Conservation (phyloP, 352 stramenopile species). For the Phytophthora hybrid region DNA sequence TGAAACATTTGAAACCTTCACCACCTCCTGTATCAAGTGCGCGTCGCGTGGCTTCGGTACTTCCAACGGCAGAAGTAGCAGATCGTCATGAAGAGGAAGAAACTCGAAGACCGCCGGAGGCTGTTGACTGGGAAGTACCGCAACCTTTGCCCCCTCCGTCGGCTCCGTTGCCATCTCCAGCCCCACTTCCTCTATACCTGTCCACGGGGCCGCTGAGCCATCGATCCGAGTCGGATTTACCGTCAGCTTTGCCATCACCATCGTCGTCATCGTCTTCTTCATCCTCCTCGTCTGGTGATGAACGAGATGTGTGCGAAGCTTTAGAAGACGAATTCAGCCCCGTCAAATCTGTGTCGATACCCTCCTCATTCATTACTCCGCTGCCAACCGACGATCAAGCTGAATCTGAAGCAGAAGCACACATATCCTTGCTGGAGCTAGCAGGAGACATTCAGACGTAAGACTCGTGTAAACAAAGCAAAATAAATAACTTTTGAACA, state of each 20-base stretch:
- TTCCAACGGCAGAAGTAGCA: slow-evolving; percentile 4
- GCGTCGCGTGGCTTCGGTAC: not conserved
- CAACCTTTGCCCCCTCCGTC: slow-evolving; percentile 61
- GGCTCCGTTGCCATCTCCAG: slow-evolving; percentile 32
- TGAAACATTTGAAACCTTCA: slow-evolving; percentile 56
- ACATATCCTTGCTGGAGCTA: slow-evolving; percentile 69
- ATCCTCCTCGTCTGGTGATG: slow-evolving; percentile 37
- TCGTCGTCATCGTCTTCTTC: slow-evolving; percentile 44
- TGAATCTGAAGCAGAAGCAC: slow-evolving; percentile 18
- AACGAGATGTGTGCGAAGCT: slow-evolving; percentile 29
- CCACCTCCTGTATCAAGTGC: not conserved
- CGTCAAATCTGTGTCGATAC: slow-evolving; percentile 9
- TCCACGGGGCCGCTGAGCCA: slow-evolving; percentile 17
- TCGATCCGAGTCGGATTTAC: slow-evolving; percentile 24
- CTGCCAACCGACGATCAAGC: slow-evolving; percentile 9
- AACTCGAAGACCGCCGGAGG: slow-evolving; percentile 13
- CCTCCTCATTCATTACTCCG: not conserved
- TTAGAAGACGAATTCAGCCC: slow-evolving; percentile 28
- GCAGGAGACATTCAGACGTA: slow-evolving; percentile 23
- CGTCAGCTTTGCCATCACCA: slow-evolving; percentile 28
- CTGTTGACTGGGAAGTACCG: slow-evolving; percentile 43
- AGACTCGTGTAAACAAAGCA: slow-evolving; percentile 9
- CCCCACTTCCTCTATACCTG: slow-evolving; percentile 53
- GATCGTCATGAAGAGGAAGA: not conserved
- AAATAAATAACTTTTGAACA: slow-evolving; percentile 35